phyloP scores from a whole-genome alignment of 352 stramenopile genomes.

The Phytophthora kernoviae region DNA sequence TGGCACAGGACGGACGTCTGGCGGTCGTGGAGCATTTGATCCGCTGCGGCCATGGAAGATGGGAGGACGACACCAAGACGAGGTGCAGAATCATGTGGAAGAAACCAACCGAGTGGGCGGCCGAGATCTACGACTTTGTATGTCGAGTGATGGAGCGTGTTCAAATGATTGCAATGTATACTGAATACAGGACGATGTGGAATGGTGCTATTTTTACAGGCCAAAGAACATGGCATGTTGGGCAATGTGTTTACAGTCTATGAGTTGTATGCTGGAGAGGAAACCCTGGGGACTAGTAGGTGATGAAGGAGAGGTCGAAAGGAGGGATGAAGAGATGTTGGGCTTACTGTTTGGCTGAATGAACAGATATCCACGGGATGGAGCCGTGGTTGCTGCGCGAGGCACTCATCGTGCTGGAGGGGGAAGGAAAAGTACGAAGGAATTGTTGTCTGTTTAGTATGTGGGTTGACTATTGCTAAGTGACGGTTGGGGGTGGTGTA shows the following conservation, averaged over 20 bases:
- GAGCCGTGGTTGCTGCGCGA: slow-evolving; percentile 85
- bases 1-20: slow-evolving; percentile 66
- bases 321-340: neutral
- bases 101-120: slow-evolving; percentile 78
- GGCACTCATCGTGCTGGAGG: slow-evolving; percentile 74
- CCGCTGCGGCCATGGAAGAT: slow-evolving; percentile 71
- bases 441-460: neutral
- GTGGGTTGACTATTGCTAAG: neutral
- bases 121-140: slow-evolving; percentile 88
- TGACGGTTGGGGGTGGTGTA: slow-evolving; percentile 15
- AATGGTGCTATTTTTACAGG: slow-evolving; percentile 43
- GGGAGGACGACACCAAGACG: slow-evolving; percentile 83
- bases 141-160: slow-evolving; percentile 9
- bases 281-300: slow-evolving; percentile 79
- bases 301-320: no score
- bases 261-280: slow-evolving; percentile 83
- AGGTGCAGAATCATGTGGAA: slow-evolving; percentile 89
- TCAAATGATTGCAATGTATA: slow-evolving; percentile 15
- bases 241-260: slow-evolving; percentile 88
- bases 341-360: neutral
- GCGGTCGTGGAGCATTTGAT: slow-evolving; percentile 81
- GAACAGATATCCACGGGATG: slow-evolving; percentile 77
- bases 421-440: slow-evolving; percentile 65
- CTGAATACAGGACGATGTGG: neutral
- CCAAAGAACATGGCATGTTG: slow-evolving; percentile 73